Evolutionary conservation across 306 rosid species (phyloP).

Genomic region (Cucumis cinereus): DNA sequence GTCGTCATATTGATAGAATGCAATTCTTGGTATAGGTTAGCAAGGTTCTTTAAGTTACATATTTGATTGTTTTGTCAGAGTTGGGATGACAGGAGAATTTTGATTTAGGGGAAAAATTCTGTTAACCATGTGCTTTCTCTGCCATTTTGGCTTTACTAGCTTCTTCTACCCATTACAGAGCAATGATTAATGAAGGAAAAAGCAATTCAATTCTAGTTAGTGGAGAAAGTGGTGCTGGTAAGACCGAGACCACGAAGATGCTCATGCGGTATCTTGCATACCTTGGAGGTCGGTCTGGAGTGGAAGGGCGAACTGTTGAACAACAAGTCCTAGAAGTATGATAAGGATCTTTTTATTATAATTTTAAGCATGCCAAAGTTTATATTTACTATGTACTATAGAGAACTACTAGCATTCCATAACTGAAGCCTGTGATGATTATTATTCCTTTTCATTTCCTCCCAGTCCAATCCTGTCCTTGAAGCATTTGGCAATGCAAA

Average conservation of each 20-base stretch:
- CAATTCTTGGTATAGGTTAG: background rate
- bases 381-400: background rate
- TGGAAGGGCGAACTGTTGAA: conserved; percentile 98
- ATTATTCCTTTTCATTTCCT: background rate
- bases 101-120: background rate
- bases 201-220: conserved; percentile 98
- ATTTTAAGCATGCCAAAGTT: background rate
- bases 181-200: conserved; percentile 96
- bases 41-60: background rate
- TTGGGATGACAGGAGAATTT: background rate
- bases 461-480: conserved; percentile 99
- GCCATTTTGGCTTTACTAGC: conserved; percentile 1
- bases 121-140: background rate
- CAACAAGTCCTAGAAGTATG: conserved; percentile 98
- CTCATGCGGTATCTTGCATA: conserved; percentile 97
- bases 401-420: background rate
- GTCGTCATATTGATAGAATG: background rate
- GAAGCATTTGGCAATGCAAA: conserved; percentile 99
- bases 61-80: background rate
- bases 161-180: conserved; percentile 36
- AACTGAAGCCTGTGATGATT: background rate
- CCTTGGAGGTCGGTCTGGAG: conserved; percentile 99
- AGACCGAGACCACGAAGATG: conserved; percentile 99
- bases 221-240: conserved; percentile 99
- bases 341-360: conserved; percentile 9